Conservation (phyloP, 305 asterid species). For the Fraxinus greggii region DNA sequence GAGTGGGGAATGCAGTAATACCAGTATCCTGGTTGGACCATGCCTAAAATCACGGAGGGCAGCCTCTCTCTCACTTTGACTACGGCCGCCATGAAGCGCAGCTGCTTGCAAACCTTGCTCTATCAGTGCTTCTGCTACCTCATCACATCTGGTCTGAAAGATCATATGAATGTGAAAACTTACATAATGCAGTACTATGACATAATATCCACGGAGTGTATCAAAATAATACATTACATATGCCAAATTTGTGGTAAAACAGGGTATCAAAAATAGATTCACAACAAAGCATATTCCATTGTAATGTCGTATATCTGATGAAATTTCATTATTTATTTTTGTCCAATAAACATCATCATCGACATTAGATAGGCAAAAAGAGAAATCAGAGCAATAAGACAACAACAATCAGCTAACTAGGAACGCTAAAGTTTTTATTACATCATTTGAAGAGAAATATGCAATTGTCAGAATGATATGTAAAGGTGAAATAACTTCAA, state of each 20-base stretch:
- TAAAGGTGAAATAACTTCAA: background rate
- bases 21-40: conserved; percentile 77
- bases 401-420: background rate
- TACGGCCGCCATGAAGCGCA: conserved; percentile 92
- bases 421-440: background rate
- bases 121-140: conserved; percentile 78
- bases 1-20: conserved; percentile 30
- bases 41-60: conserved; percentile 78
- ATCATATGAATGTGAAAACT: conserved; percentile 29
- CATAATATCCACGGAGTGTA: background rate
- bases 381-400: background rate
- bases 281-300: background rate
- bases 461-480: background rate
- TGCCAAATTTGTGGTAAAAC: background rate
- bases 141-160: conserved; percentile 81
- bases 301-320: background rate
- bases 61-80: conserved; percentile 84
- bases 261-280: background rate
- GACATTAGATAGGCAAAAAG: background rate
- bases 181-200: conserved; percentile 19
- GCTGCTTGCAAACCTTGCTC: conserved; percentile 78
- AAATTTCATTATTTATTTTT: background rate
- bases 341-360: background rate
- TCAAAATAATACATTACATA: background rate
- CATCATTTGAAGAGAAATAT: background rate